phyloP scores from a whole-genome alignment of 2,329 filamentous ascomycete species.

The Canariomyces notabilis region DNA sequence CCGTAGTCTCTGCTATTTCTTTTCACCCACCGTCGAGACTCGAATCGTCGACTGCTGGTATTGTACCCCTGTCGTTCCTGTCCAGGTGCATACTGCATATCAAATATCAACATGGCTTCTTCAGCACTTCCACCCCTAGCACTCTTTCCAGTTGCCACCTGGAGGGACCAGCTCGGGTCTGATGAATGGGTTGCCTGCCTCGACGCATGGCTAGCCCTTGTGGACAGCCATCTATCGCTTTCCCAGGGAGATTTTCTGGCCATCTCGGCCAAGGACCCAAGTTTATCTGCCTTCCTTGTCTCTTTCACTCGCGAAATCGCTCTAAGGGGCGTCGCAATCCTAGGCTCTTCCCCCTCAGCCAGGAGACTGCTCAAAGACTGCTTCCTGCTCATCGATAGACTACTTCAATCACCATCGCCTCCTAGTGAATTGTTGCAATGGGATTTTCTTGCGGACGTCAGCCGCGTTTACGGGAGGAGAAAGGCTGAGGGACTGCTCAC shows the following conservation, averaged over 20 bases:
- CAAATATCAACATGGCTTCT: constrained; percentile 12
- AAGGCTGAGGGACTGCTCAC: constrained; percentile 47
- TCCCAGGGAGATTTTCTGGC: constrained; percentile 50
- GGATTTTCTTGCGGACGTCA: constrained; percentile 64
- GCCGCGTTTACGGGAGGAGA: constrained; percentile 61
- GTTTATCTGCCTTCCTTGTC: constrained; percentile 57
- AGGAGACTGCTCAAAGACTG: constrained; percentile 53
- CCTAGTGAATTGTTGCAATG: constrained; percentile 53
- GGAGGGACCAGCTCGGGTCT: constrained; percentile 60
- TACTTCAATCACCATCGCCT: constrained; percentile 43
- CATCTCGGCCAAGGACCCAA: constrained; percentile 50
- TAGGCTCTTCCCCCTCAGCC: constrained; percentile 33
- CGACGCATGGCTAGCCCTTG: constrained; percentile 68
- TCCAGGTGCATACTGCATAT: too few species aligned
- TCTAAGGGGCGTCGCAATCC: constrained; percentile 30
- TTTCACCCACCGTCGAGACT: too few species aligned
- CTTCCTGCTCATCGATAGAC: constrained; percentile 59
- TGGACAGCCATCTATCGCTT: constrained; percentile 59
- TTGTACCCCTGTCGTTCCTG: constrained; percentile 4
- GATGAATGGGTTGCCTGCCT: constrained; percentile 75
- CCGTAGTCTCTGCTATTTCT: too few species aligned
- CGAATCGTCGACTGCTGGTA: too few species aligned
- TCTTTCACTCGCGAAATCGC: constrained; percentile 59
- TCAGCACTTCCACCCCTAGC: constrained; percentile 63
- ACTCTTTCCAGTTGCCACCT: constrained; percentile 65